These are phyloP conservation scores for Omphalotus olearius DNA, from an alignment of 1,284 basidiomycete genomes.

Conservation along the genomic window DNA sequence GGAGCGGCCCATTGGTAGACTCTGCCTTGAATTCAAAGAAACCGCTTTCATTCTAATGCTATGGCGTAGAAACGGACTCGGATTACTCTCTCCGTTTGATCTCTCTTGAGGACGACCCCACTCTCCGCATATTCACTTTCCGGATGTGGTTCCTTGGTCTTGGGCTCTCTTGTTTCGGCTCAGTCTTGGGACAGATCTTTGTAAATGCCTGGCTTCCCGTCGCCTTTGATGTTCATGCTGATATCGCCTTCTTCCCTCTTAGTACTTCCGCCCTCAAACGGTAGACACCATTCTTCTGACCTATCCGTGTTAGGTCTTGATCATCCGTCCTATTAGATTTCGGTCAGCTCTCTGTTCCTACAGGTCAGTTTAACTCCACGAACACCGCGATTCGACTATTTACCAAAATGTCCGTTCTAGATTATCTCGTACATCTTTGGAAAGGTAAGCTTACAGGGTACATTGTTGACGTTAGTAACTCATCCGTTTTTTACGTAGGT, in stretches of 20 bases:
- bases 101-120: conserved; percentile 56
- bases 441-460: conserved; percentile 9
- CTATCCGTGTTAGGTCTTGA: not conserved
- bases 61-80: conserved; percentile 34
- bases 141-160: conserved; percentile 41
- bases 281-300: conserved; percentile 22
- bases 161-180: conserved; percentile 52
- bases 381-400: not conserved
- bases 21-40: not conserved
- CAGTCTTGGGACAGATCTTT: conserved; percentile 56
- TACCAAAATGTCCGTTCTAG: not conserved
- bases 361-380: conserved; percentile 21
- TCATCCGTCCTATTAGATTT: conserved; percentile 15
- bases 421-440: conserved; percentile 42
- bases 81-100: conserved; percentile 47
- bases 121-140: conserved; percentile 42
- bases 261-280: conserved; percentile 54
- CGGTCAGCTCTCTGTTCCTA: conserved; percentile 53
- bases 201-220: conserved; percentile 25
- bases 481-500: conserved; percentile 14
- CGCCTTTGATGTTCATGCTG: not conserved
- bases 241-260: not conserved
- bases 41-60: not conserved
- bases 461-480: not conserved
- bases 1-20: conserved; percentile 23